A percentile compares a stretch with the other conserved stretches of the same genome.
phyloP scores from a whole-genome alignment of 352 stramenopile species.

The Phytophthora fragariaefolia region DNA sequence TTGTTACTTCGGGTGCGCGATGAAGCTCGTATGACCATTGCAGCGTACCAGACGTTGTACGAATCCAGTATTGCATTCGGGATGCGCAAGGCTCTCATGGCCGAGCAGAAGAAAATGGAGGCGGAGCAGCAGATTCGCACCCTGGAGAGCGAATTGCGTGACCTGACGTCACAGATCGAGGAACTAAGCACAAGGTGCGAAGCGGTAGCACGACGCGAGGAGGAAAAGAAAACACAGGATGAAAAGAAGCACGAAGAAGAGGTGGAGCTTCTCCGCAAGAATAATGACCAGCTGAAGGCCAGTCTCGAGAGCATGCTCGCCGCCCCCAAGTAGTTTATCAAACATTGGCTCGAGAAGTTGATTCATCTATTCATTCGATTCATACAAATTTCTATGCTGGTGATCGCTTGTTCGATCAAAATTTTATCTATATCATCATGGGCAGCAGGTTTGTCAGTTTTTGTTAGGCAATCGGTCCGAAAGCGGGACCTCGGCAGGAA shows the following conservation, averaged over 20 bases:
- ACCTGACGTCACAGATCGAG: conserved; percentile 83
- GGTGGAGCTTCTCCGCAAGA: conserved; percentile 85
- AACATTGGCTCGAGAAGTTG: not conserved
- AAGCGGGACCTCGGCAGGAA: conserved; percentile 8
- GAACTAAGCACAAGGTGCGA: conserved; percentile 71
- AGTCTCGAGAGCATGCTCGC: conserved; percentile 88
- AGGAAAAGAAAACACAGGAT: conserved; percentile 71
- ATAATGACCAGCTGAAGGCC: conserved; percentile 92
- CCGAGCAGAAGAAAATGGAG: conserved; percentile 92
- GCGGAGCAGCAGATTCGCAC: conserved; percentile 83
- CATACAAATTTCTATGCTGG: not conserved
- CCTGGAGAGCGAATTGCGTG: conserved; percentile 79
- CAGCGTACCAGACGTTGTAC: conserved; percentile 94
- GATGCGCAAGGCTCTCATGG: conserved; percentile 94
- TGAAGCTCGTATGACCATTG: conserved; percentile 93
- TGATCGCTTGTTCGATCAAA: not conserved
- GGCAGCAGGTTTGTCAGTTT: not conserved
- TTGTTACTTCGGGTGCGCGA: conserved; percentile 91
- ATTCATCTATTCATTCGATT: not conserved
- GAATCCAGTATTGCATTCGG: conserved; percentile 93
- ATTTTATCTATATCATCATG: conserved; percentile 15
- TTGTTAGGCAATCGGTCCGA: conserved; percentile 25
- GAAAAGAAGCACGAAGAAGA: conserved; percentile 90
- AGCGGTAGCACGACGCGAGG: conserved; percentile 63
- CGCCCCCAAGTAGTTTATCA: conserved; percentile 54